These are phyloP conservation scores for Neurospora terricola DNA, from an alignment of 495 filamentous ascomycete species.

Conservation along the genomic window DNA sequence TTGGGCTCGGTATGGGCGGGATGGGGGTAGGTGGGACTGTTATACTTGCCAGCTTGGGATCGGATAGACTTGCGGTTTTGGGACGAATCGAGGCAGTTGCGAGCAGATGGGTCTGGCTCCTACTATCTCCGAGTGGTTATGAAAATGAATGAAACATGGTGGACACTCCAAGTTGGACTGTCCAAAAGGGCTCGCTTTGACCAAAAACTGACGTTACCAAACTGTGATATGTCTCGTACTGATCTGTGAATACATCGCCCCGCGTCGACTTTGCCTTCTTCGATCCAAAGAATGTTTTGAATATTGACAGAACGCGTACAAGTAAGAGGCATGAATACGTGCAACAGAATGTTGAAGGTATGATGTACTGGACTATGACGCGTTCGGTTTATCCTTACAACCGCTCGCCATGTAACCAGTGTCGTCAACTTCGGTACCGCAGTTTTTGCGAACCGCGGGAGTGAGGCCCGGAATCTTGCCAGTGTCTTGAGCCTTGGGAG, in stretches of 20 bases:
- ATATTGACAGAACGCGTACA: not conserved
- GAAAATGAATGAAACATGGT: not conserved
- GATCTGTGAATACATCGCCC: not conserved
- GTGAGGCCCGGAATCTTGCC: too few species aligned
- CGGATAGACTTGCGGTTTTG: not conserved
- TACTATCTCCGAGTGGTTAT: not conserved
- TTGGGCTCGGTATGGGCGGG: not conserved
- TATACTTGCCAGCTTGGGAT: not conserved
- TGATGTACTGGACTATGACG: not conserved
- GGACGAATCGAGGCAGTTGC: not conserved
- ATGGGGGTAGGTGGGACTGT: not conserved
- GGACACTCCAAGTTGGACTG: not conserved
- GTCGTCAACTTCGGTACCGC: too few species aligned
- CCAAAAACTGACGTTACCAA: not conserved
- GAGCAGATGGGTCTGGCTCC: not conserved
- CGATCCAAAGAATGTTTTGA: not conserved
- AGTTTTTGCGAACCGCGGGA: too few species aligned
- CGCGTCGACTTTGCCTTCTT: not conserved
- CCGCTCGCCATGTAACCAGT: not conserved
- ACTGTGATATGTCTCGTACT: not conserved
- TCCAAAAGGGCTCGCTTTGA: not conserved
- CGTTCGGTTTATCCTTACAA: not conserved
- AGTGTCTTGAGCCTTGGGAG: too few species aligned
- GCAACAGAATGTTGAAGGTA: not conserved
- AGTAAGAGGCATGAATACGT: not conserved